Evolutionary conservation across 2,329 filamentous ascomycete genomes (phyloP), one percentile per base, ranked within the genome.

Genomic region (Zymoseptoria pseudotritici): DNA sequence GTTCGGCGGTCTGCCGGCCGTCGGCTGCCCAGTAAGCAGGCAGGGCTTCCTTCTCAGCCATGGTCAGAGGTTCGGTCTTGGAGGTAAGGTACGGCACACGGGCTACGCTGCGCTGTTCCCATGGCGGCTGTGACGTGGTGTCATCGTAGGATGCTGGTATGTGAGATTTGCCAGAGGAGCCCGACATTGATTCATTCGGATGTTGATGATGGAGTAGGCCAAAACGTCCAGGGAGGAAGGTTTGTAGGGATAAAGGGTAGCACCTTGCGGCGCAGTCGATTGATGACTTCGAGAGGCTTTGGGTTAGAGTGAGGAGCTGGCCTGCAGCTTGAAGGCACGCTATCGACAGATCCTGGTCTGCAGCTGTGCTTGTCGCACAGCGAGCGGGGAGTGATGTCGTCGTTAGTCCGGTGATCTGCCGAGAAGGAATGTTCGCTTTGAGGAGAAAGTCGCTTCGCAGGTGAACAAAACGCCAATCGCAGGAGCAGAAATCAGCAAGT

Each of bases 51-150:
- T 52, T 53, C 50, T 65, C 61, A 7, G 55, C 46, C 13, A 57
- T 26, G 9, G 56, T 58, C n/a, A 58, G 29, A 4, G 55, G 52
- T 8, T 58, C 60, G 4, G 60, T 60, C 17, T 57, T 54, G 31
- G 61, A 31, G 26, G 49, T 55, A 24, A 64, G 61, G 57, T 57
- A 65, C 5, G 63, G 63, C 9, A 65, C 63, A 24, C 61, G 59
- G 1, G 63, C 50, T 9, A 65, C 53, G 29, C 51, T 59, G 21
- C 61, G 56, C 21, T 57, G 55, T 51, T 66, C 63, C 65, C 63
- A 66, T 53, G 63, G 65, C 49, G 65, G 65, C 11, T 51, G 22
- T 17, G 53, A 24, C 21, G 22, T 9, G 11, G 9, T 21, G 13
- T 52, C 17, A n/a, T n/a, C 11, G 7, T 22, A 26, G n/a, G 22